These are phyloP conservation scores for Tylopilus intermedius DNA, from an alignment of 768 basidiomycete species.

Conservation along the genomic window DNA sequence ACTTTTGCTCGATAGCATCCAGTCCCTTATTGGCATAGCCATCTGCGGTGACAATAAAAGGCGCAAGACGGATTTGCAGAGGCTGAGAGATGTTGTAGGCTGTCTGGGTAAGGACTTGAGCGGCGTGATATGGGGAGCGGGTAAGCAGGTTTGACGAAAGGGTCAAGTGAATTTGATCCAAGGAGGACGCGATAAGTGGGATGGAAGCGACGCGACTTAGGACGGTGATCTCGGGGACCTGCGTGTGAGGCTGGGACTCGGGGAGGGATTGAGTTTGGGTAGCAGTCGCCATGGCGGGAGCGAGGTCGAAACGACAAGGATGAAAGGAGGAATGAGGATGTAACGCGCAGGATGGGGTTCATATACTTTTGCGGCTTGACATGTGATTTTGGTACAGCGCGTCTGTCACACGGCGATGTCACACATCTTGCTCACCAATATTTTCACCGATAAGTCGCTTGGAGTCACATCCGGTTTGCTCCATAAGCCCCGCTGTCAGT, in stretches of 20 bases:
- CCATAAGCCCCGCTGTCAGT: neutral
- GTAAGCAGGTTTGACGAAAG: slow-evolving; percentile 59
- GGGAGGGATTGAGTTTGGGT: slow-evolving; percentile 21
- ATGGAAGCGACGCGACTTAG: slow-evolving; percentile 65
- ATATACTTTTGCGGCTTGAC: slow-evolving; percentile 20
- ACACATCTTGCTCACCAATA: slow-evolving; percentile 5
- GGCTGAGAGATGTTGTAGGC: slow-evolving; percentile 64
- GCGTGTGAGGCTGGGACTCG: slow-evolving; percentile 13
- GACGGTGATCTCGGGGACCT: slow-evolving; percentile 53
- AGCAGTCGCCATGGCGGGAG: slow-evolving; percentile 33
- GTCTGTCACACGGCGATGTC: slow-evolving; percentile 22
- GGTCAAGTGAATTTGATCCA: slow-evolving; percentile 55
- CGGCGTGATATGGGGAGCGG: slow-evolving; percentile 59
- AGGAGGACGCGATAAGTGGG: slow-evolving; percentile 62
- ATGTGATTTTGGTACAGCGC: slow-evolving; percentile 23
- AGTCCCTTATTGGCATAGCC: slow-evolving; percentile 69
- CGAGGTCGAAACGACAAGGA: neutral
- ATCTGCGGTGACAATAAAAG: slow-evolving; percentile 60
- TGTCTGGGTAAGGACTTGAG: slow-evolving; percentile 53
- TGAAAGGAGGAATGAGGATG: slow-evolving; percentile 5
- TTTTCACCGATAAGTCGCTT: neutral
- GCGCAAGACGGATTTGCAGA: slow-evolving; percentile 58
- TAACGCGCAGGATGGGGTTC: slow-evolving; percentile 21
- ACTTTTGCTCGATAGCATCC: slow-evolving; percentile 66
- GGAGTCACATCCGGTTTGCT: neutral